Evolutionary conservation across 192 early-diverging fungal genomes (phyloP).

Genomic region (Coemansia pectinata): DNA sequence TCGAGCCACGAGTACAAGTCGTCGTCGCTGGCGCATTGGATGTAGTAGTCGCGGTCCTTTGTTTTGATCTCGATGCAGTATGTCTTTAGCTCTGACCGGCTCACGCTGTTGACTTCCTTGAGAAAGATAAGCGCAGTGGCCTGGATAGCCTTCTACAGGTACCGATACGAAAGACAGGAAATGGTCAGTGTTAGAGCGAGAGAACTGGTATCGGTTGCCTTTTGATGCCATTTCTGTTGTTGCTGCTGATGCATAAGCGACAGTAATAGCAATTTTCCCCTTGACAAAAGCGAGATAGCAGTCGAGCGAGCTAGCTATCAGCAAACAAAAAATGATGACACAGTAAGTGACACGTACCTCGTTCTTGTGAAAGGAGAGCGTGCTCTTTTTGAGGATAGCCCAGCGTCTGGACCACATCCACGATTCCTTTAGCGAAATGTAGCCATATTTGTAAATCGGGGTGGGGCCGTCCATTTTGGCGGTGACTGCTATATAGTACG

Average conservation of each 20-base stretch:
- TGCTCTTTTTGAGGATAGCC: constrained; percentile 83
- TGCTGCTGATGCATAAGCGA: background rate
- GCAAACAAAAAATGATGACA: background rate
- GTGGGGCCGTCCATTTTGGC: constrained; percentile 42
- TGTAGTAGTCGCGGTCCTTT: constrained; percentile 90
- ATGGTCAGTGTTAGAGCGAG: background rate
- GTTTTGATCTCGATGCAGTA: constrained; percentile 95
- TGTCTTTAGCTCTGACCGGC: constrained; percentile 84
- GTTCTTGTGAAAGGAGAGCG: constrained; percentile 90
- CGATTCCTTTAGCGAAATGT: constrained; percentile 72
- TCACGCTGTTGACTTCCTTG: constrained; percentile 87
- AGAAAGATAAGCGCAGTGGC: constrained; percentile 87
- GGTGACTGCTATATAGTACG: background rate
- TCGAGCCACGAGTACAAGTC: constrained; percentile 99
- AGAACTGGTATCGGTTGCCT: background rate
- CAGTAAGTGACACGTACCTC: constrained; percentile 64
- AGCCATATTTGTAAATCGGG: constrained; percentile 44
- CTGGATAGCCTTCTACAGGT: constrained; percentile 59
- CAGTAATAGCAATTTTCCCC: constrained; percentile 1
- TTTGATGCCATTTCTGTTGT: background rate
- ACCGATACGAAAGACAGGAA: background rate
- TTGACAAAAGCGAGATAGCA: background rate
- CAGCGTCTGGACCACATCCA: constrained; percentile 98
- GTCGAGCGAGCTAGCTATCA: background rate
- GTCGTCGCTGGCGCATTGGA: constrained; percentile 93